Evolutionary conservation across 139 green algal genomes (phyloP), one percentile per base, ranked within the genome.

Genomic region (Coccomyxa sp.): DNA sequence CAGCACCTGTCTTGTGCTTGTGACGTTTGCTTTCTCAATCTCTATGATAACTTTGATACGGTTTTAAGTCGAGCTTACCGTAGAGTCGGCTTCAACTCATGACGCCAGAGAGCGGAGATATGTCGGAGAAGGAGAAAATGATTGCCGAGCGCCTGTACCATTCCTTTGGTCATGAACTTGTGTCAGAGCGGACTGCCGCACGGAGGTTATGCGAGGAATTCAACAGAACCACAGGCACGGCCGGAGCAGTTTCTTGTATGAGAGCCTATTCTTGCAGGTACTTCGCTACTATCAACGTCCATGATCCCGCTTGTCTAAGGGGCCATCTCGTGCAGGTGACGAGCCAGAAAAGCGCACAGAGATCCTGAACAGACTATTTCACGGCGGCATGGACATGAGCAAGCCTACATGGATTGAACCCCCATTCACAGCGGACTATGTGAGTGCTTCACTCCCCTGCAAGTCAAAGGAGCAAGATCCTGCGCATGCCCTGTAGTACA

Each of bases 371-470:
- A 34, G 70, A 35, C 35, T 89, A 40, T 73, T 91, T 8, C 44
- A 86, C 2, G 75, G 75, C 27, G 72, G 54, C 55, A 70, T 85
- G 0, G 82, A 88, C 72, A 18, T 36, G 37, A 18, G 74, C 55
- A 36, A 78, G 18, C 87, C 83, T 33, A 78, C 85, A 9, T 88
- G 82, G 69, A 88, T 91, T 37, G 83, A 89, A 72, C 85, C 85
- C 0, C 85, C 83, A 22, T 81, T 91, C 33, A 79, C 16, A 18
- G 80, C 69, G 33, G 87, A 88, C 50, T 88, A 88, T 73, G 82
- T 82, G 77, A 73, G 68, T 75, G 29, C 36, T 64, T 58, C 55
- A 33, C 8, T 6, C 36, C 38, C 18, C 36, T 44, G 31, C 68
- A 36, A 68, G 14, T 79, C 31, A n/a, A 58, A 9, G 54, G 8